A percentile compares a stretch with the other conserved stretches of the same genome.
Evolutionary conservation across 768 basidiomycete genomes (phyloP).

Genomic region (Paxillus rubicundulus): DNA sequence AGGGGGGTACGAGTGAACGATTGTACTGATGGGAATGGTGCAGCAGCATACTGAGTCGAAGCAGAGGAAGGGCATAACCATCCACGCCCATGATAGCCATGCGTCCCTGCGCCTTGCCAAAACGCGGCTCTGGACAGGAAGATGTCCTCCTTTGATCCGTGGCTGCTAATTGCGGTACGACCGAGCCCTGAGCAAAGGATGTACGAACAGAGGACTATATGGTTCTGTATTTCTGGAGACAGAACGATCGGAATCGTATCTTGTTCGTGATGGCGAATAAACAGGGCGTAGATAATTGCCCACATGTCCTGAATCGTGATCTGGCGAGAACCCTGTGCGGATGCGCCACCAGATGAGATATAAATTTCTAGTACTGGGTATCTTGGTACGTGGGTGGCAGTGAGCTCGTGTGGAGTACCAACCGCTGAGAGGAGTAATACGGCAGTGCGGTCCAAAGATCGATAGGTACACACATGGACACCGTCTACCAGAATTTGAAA

Average conservation of each 20-base stretch:
- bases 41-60: conserved; percentile 18
- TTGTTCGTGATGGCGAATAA: conserved; percentile 36
- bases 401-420: conserved; percentile 18
- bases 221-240: conserved; percentile 27
- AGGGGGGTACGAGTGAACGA: conserved; percentile 45
- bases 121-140: conserved; percentile 44
- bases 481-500: conserved; percentile 7
- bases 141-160: conserved; percentile 21
- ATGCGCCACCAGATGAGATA: background rate
- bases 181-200: conserved; percentile 39
- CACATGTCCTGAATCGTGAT: conserved; percentile 37
- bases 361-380: conserved; percentile 19
- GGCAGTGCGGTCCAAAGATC: conserved; percentile 6
- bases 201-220: conserved; percentile 35
- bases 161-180: conserved; percentile 6
- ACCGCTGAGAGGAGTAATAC: conserved; percentile 16
- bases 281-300: conserved; percentile 42
- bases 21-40: conserved; percentile 36
- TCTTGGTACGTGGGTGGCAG: conserved; percentile 17
- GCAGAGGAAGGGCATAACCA: conserved; percentile 35
- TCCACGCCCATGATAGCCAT: conserved; percentile 26
- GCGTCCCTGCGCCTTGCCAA: conserved; percentile 51
- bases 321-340: background rate
- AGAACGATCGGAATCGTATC: conserved; percentile 43
- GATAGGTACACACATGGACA: conserved; percentile 13